These are phyloP conservation scores for Moricandia arvensis DNA, from an alignment of 345 rosid species.

Conservation along the genomic window DNA sequence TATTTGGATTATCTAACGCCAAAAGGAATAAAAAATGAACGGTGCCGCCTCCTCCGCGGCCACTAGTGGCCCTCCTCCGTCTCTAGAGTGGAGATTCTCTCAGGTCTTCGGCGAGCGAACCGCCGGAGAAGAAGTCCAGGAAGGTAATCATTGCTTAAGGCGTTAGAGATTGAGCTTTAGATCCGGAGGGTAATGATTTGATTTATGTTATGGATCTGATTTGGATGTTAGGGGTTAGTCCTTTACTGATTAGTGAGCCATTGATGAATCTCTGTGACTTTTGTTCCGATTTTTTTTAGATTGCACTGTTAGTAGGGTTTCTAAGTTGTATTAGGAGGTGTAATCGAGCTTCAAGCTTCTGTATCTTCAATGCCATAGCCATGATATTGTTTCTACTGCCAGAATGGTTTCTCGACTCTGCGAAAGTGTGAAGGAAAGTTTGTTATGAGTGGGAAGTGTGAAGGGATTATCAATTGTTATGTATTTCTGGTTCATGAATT, in stretches of 20 bases:
- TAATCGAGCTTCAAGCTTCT: too few relatives aligned
- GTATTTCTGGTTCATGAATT: neutral
- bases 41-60: slow-evolving; percentile 51
- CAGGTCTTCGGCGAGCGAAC: slow-evolving; percentile 93
- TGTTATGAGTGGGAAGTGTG: neutral
- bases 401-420: slow-evolving; percentile 1
- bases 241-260: slow-evolving; percentile 35
- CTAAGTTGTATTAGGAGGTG: neutral
- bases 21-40: slow-evolving; percentile 45
- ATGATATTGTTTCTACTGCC: slow-evolving; percentile 1
- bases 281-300: neutral
- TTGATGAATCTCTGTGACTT: slow-evolving; percentile 27
- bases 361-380: slow-evolving; percentile 11
- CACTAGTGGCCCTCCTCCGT: slow-evolving; percentile 44
- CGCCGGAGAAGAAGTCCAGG: slow-evolving; percentile 89
- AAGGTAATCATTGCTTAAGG: slow-evolving; percentile 44
- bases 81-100: slow-evolving; percentile 83
- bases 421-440: neutral
- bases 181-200: slow-evolving; percentile 49
- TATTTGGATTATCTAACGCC: slow-evolving; percentile 28
- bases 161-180: slow-evolving; percentile 32
- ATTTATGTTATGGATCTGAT: slow-evolving; percentile 57
- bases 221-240: slow-evolving; percentile 36
- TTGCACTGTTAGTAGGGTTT: slow-evolving; percentile 18
- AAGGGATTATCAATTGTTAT: slow-evolving; percentile 8